Evolutionary conservation across 208 protist genomes (phyloP).

Genomic region (Wallacemonas collosoma): DNA sequence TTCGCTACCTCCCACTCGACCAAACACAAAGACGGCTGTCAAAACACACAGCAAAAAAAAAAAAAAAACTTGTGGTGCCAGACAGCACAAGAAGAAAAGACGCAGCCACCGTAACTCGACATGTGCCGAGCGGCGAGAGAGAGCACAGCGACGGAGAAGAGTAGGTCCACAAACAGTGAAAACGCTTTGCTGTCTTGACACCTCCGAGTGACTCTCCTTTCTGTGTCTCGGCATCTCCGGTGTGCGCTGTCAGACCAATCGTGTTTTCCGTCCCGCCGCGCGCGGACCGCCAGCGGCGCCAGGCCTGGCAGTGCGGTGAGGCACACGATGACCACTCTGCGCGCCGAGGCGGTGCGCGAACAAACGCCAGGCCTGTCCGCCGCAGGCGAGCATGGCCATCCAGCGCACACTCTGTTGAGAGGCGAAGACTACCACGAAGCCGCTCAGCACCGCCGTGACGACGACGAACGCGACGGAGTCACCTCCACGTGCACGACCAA

Average conservation of each 20-base stretch:
- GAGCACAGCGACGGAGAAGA: too few species aligned
- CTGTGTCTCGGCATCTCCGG: too few species aligned
- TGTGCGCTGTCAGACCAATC: not conserved
- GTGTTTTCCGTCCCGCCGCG: too few species aligned
- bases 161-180: too few species aligned
- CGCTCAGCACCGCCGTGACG: constrained; percentile 41
- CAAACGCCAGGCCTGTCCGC: constrained; percentile 49
- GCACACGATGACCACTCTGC: not conserved
- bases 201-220: too few species aligned
- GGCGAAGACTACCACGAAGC: constrained; percentile 48
- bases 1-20: not conserved
- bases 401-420: constrained; percentile 59
- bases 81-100: not conserved
- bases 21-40: not conserved
- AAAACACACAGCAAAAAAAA: not conserved
- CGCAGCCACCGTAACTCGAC: constrained; percentile 4
- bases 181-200: too few species aligned
- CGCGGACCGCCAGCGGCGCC: not conserved
- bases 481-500: constrained; percentile 30
- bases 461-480: constrained; percentile 38
- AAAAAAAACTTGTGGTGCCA: not conserved
- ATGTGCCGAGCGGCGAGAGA: not conserved
- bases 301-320: not conserved
- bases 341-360: constrained; percentile 35
- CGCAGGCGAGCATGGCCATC: constrained; percentile 66